Evolutionary conservation across 148 eudicot species (phyloP), one percentile per base, ranked within the genome.

Genomic region (Mesembryanthemum crystallinum): DNA sequence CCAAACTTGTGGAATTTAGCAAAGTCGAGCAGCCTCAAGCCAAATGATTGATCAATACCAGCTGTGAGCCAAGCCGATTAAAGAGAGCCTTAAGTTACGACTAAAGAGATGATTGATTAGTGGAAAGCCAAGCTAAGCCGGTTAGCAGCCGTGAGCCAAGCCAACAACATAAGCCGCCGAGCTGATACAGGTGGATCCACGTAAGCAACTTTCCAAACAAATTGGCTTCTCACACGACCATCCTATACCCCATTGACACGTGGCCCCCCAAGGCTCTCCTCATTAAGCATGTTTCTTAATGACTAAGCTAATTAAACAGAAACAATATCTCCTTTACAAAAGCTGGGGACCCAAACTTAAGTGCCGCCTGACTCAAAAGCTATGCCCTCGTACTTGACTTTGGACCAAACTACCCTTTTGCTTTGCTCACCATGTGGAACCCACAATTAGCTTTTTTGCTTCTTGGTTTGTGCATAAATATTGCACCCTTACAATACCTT

Each of bases 261-360:
- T 80, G 79, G 60, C 52, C 0, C 21, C 11, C 11, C 3, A 58
- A 2, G 39, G 45, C 2, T 35, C 49, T 7, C 65, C 76, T 76
- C 58, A 57, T 51, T 11, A 8, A 4, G 17, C 37, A 67, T 42
- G 77, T 84, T 87, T 59, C 89, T 87, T 87, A 81, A 8, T 62
- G 81, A 80, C 77, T 78, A 87, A 84, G 89, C 81, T 82, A 76
- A 84, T 67, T 73, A 73, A 78, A 75, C 59, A 13, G n/a, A 37
- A 80, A 64, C 69, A 67, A 24, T 30, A 60, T 21, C 21, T 51
- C 74, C 76, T 79, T 77, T 1, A 7, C 7, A 49, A 65, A 73
- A 78, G 63, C 81, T 64, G 62, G 64, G 78, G 55, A 30, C 75
- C 74, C 65, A 60, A 57, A 67, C 25, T 24, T 78, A 77, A 83